Percentiles rank a stretch among this genome's conserved stretches.
Evolutionary conservation across 2,329 filamentous ascomycete species (phyloP).

Genomic region (Chaetomium globosum): DNA sequence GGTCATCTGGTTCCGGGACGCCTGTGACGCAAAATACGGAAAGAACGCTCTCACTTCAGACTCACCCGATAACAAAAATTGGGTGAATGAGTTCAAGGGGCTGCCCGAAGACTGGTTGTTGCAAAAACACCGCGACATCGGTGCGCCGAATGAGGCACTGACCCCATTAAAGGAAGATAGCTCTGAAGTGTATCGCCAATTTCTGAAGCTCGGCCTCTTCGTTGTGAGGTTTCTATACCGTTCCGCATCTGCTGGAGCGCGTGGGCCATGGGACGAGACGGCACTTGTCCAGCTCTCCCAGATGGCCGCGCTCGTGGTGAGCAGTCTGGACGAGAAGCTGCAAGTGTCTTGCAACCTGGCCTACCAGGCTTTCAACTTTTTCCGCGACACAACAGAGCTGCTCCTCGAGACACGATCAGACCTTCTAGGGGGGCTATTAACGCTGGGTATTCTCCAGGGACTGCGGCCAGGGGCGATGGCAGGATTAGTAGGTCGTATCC

Average conservation of each 20-base stretch:
- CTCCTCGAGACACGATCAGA: not conserved
- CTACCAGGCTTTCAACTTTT: slow-evolving; percentile 37
- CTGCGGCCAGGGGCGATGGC: slow-evolving; percentile 38
- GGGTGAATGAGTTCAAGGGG: slow-evolving; percentile 33
- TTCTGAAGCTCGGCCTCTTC: slow-evolving; percentile 46
- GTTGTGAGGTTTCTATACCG: slow-evolving; percentile 48
- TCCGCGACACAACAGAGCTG: slow-evolving; percentile 23
- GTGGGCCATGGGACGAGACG: slow-evolving; percentile 31
- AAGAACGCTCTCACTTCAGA: slow-evolving; percentile 25
- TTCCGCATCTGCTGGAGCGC: slow-evolving; percentile 20
- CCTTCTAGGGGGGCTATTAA: slow-evolving; percentile 26
- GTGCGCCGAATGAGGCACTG: not conserved
- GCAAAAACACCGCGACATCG: slow-evolving; percentile 17
- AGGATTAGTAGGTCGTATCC: slow-evolving; percentile 35
- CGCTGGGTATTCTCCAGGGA: slow-evolving; percentile 39
- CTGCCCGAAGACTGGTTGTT: slow-evolving; percentile 34
- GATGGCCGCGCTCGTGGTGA: slow-evolving; percentile 40
- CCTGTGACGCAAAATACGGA: slow-evolving; percentile 40
- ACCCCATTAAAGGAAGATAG: slow-evolving; percentile 20
- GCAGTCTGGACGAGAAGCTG: slow-evolving; percentile 36
- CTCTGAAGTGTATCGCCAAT: slow-evolving; percentile 38
- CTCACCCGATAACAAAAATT: slow-evolving; percentile 25
- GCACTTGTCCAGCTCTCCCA: slow-evolving; percentile 37
- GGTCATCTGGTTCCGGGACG: slow-evolving; percentile 44
- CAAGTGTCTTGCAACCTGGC: slow-evolving; percentile 37